Evolutionary conservation across 768 basidiomycete species (phyloP).

Genomic region (Ramaria rubella): DNA sequence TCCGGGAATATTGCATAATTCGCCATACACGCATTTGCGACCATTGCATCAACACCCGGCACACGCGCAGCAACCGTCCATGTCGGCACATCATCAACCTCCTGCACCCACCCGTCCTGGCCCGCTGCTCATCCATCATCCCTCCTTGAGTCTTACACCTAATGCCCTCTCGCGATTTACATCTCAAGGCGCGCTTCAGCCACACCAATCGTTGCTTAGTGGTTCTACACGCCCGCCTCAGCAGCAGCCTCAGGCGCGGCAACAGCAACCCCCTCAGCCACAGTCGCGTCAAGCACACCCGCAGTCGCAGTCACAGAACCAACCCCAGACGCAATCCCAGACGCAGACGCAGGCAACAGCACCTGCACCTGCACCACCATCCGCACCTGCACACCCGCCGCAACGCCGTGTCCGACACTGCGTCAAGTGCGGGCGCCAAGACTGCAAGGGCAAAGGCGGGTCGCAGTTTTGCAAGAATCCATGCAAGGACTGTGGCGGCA

Average conservation of each 20-base stretch:
- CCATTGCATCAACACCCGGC: constrained; percentile 2
- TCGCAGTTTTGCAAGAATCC: constrained; percentile 63
- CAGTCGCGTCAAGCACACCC: not conserved
- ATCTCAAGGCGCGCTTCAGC: not conserved
- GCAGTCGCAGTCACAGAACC: not conserved
- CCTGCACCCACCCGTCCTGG: not conserved
- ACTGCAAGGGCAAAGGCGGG: constrained; percentile 81
- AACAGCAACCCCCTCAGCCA: not conserved
- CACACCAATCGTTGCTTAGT: not conserved
- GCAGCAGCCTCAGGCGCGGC: not conserved
- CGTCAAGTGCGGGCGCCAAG: constrained; percentile 74
- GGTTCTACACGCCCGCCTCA: not conserved
- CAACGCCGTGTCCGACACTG: constrained; percentile 70
- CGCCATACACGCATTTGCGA: constrained; percentile 4
- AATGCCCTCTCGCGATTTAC: not conserved
- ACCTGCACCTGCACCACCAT: not conserved
- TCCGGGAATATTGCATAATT: constrained; percentile 1
- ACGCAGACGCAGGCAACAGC: not conserved
- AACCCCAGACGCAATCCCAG: not conserved
- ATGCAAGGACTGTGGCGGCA: constrained; percentile 79
- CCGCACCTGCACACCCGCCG: constrained; percentile 25
- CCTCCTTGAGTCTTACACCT: not conserved
- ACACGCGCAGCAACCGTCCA: constrained; percentile 3
- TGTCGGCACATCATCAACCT: not conserved
- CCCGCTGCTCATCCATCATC: constrained; percentile 3